These are phyloP conservation scores for Ascosphaera aggregata DNA, from an alignment of 2,329 filamentous ascomycete genomes.

Conservation along the genomic window DNA sequence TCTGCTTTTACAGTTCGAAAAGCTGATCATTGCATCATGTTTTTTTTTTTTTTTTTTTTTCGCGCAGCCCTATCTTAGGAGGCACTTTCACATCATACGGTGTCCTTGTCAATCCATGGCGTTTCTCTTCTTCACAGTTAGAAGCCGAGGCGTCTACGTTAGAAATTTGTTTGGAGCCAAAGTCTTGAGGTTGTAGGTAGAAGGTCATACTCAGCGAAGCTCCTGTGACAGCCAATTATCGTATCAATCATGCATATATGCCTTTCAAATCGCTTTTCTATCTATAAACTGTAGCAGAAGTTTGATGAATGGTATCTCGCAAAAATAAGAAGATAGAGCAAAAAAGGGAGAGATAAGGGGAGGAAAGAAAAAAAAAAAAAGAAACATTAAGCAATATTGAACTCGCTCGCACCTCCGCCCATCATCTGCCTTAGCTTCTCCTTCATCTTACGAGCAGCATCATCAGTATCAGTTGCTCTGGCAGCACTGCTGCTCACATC, in stretches of 20 bases:
- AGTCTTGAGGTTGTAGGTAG: neutral
- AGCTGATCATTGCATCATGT: too few species aligned
- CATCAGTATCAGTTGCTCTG: constrained; percentile 15
- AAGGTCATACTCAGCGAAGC: neutral
- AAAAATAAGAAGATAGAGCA: neutral
- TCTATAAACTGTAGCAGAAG: neutral
- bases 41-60: neutral
- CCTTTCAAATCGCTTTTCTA: neutral
- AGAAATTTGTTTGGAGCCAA: too few species aligned
- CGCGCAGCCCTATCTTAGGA: too few species aligned
- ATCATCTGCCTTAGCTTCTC: constrained; percentile 28
- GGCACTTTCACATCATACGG: too few species aligned
- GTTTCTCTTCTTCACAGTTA: too few species aligned
- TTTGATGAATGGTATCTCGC: neutral
- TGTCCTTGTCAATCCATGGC: too few species aligned
- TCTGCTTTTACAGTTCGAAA: too few species aligned
- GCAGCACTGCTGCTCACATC: constrained; percentile 6
- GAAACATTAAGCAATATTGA: constrained; percentile 32
- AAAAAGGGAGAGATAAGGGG: too few species aligned
- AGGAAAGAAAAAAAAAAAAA: too few species aligned
- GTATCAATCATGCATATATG: too few species aligned
- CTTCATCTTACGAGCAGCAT: constrained; percentile 29
- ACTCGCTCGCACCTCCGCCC: constrained; percentile 28
- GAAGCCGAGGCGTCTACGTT: too few species aligned
- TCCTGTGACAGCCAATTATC: neutral